Evolutionary conservation across 2,329 filamentous ascomycete species (phyloP), one percentile per base, ranked within the genome.

Genomic region (Iodosphaeria phyllophila): DNA sequence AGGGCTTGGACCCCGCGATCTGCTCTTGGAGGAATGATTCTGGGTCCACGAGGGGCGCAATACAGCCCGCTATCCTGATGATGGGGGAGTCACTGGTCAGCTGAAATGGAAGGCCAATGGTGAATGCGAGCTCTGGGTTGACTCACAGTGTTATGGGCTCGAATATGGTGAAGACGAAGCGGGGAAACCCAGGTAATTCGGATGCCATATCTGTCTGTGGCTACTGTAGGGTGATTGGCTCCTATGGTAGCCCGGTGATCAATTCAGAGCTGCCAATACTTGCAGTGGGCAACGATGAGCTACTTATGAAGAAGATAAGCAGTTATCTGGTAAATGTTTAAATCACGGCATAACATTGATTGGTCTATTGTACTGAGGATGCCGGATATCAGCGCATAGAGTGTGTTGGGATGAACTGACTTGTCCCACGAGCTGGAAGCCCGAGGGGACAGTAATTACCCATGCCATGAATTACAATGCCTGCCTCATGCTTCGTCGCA

Each of bases 141-240:
- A 41, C 60, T 50, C 57, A 75, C 70, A 76, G 55, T 12, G 70
- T 72, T 30, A 77, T 52, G 16, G 74, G 74, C 46, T 80, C 74
- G 20, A 77, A 41, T 27, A 77, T 44, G 16, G 69, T 74, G 35
- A 80, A 77, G 24, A 77, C 52, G 23, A 74, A 43, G 30, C 70
- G 59, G 8, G 74, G 74, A 38, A 77, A 55, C 3, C 56, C 40
- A 3, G 74, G 73, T 13, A 80, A 56, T 32, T 64, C 59, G 15
- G 69, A 58, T 8, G 68, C 54, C 70, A 74, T 74, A 18, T 16
- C 15, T 5, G 13, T 4, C 15, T 14, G 9, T 29, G 18, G 20
- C 16, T 19, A 15, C 6, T 19, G 8, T 19, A 13, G 14, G 12
- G 22, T 10, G 9, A n/a, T 28, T 8, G 16, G 20, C n/a, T 12